Percentiles rank a stretch among this genome's conserved stretches.
These are phyloP conservation scores for Neonectria magnoliae DNA, from an alignment of 2,329 filamentous ascomycete species.

Conservation along the genomic window DNA sequence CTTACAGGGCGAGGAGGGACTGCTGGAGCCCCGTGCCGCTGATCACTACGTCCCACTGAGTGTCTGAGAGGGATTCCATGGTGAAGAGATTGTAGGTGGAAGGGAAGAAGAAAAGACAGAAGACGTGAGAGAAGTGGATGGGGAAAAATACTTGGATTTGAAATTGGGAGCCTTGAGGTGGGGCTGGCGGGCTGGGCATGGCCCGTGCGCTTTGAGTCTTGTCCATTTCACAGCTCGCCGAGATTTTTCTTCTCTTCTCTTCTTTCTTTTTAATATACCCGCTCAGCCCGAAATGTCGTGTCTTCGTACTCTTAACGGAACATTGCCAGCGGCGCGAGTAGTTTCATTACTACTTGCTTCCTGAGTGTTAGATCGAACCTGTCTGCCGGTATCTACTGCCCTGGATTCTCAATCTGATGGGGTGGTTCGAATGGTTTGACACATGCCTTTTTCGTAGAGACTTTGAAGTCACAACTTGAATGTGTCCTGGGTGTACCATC, in stretches of 20 bases:
- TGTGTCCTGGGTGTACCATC: not conserved
- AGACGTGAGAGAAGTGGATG: conserved; percentile 8
- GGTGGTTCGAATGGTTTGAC: conserved; percentile 85
- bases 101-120: conserved; percentile 24
- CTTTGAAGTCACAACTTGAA: not conserved
- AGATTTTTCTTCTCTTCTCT: conserved; percentile 45
- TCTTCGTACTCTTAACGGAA: conserved; percentile 41
- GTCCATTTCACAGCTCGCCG: conserved; percentile 24
- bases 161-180: conserved; percentile 34
- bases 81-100: conserved; percentile 37
- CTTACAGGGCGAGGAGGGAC: conserved; percentile 82
- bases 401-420: conserved; percentile 78
- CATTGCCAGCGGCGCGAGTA: conserved; percentile 54
- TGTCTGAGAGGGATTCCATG: conserved; percentile 81
- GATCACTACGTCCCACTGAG: conserved; percentile 82
- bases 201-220: conserved; percentile 31
- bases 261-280: conserved; percentile 38
- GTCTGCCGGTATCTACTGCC: conserved; percentile 89
- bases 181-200: conserved; percentile 36
- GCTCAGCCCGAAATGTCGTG: conserved; percentile 46
- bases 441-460: conserved; percentile 56
- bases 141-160: conserved; percentile 27
- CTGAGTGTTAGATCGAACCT: conserved; percentile 70
- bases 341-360: conserved; percentile 60
- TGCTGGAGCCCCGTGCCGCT: conserved; percentile 81